Base-by-base conservation (phyloP, 2,329 filamentous ascomycete species). In the Diaporthe capsici region DNA sequence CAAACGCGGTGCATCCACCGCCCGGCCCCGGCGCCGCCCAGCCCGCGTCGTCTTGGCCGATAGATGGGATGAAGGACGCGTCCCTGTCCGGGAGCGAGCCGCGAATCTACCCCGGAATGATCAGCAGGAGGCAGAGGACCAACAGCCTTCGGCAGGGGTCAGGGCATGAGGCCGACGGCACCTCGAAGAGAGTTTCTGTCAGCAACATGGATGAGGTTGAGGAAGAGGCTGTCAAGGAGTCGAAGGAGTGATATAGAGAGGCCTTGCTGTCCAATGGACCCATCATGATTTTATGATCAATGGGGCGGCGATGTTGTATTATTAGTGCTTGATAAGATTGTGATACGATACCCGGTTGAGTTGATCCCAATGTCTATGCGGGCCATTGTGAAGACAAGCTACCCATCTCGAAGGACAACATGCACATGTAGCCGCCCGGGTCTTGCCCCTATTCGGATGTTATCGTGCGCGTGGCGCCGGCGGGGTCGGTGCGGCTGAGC, bases 41-140 rank as follows among this genome's bases (percentile, higher is more conserved):
- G 67, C 9, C 61, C 39, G 61, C 67, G 13, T n/a, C 39, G 71
- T 15, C 75, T 77, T 42, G 79, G 79, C 71, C 60, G 37, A 63
- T 72, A 10, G 84, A 87, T 72, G 80, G 82, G 42, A 81, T 84
- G 78, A 82, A 84, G 63, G 85, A 89, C 76, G 79, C 85, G 73
- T 87, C 90, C 78, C 81, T 91, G 15, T 89, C 87, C 17, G 90
- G 88, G 4, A 88, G 86, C 67, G 93, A 95, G 82, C 94, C 93
- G 15, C 89, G 88, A 77, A 91, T 95, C 77, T 94, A 95, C 78
- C 94, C 94, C 0, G 94, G 94, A 0, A 89, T 95, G 44, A 88
- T 95, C 60, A 87, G 88, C 22, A 73, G 57, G 34, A 72, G 87
- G 80, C 85, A 85, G 65, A 84, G 87, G 71, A 86, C 82, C 70